A percentile compares a stretch with the other conserved stretches of the same genome.
Conservation (phyloP, 306 rosid species). For the Trichosanthes truncata region DNA sequence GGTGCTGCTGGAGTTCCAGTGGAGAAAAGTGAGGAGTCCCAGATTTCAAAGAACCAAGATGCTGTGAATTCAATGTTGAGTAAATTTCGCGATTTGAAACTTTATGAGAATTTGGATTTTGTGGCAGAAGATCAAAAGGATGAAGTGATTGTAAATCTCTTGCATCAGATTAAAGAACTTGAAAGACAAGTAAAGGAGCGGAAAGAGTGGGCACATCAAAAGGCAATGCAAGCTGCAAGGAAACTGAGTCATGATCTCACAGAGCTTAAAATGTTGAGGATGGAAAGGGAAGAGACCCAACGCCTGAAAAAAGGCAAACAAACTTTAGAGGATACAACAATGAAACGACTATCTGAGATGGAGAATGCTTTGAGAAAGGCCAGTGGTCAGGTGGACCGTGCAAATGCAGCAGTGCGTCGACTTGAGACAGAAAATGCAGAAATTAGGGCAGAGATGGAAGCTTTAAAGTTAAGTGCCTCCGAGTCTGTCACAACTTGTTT, state of each 20-base stretch:
- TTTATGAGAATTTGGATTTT: constrained; percentile 68
- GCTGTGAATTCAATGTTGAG: constrained; percentile 59
- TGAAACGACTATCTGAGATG: constrained; percentile 91
- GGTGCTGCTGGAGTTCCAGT: constrained; percentile 33
- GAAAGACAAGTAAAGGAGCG: constrained; percentile 75
- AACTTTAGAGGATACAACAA: constrained; percentile 69
- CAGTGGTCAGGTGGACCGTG: constrained; percentile 85
- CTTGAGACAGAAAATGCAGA: constrained; percentile 90
- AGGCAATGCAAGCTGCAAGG: constrained; percentile 94
- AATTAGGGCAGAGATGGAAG: constrained; percentile 97
- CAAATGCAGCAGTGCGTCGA: constrained; percentile 76
- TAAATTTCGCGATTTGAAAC: constrained; percentile 81
- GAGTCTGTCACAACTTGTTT: constrained; percentile 73
- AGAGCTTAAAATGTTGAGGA: constrained; percentile 76
- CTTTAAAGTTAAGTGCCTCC: constrained; percentile 90
- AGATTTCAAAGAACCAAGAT: constrained; percentile 46
- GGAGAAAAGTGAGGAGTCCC: constrained; percentile 41
- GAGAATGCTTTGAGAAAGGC: constrained; percentile 91
- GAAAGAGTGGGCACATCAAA: constrained; percentile 91
- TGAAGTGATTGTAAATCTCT: constrained; percentile 58
- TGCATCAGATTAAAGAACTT: constrained; percentile 82
- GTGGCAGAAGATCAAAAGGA: constrained; percentile 86
- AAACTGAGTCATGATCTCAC: constrained; percentile 74
- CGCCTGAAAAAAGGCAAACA: constrained; percentile 88
- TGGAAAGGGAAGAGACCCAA: constrained; percentile 93